phyloP scores from a whole-genome alignment of 495 filamentous ascomycete genomes.

The Hyaloscypha hepaticicola region DNA sequence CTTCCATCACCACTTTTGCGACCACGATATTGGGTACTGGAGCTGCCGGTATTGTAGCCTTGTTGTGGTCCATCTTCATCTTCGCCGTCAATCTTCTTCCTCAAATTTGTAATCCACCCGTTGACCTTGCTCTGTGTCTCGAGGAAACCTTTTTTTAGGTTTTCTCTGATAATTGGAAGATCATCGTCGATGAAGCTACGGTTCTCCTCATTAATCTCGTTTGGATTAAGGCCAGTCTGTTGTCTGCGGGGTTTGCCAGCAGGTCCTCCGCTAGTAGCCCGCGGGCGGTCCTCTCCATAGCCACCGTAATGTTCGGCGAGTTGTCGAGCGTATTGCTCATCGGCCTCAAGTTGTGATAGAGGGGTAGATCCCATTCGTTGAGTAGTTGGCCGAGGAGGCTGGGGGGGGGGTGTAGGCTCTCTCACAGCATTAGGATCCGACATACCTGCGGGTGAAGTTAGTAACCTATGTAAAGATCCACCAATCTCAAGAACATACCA shows the following conservation, averaged over 20 bases:
- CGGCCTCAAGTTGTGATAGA: slow-evolving; percentile 79
- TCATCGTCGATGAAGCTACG: slow-evolving; percentile 96
- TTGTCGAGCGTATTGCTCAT: slow-evolving; percentile 92
- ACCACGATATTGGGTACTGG: slow-evolving; percentile 33
- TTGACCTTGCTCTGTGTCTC: slow-evolving; percentile 94
- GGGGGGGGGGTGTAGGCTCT: slow-evolving; percentile 64
- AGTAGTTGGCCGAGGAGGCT: slow-evolving; percentile 63
- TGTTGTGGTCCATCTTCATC: slow-evolving; percentile 48
- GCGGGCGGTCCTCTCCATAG: slow-evolving; percentile 49
- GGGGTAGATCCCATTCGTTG: slow-evolving; percentile 52
- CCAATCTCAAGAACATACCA: slow-evolving; percentile 46
- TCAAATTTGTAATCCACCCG: slow-evolving; percentile 83
- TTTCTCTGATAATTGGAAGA: slow-evolving; percentile 88
- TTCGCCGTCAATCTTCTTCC: slow-evolving; percentile 87
- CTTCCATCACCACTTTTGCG: slow-evolving; percentile 61
- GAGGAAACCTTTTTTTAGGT: slow-evolving; percentile 89
- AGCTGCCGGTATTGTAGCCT: slow-evolving; percentile 21
- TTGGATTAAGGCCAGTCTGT: slow-evolving; percentile 47
- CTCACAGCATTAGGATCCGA: slow-evolving; percentile 79
- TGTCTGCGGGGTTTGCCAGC: slow-evolving; percentile 41
- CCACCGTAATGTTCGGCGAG: slow-evolving; percentile 86
- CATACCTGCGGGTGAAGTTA: slow-evolving; percentile 62
- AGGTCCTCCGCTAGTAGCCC: slow-evolving; percentile 45
- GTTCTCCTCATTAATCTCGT: slow-evolving; percentile 60
- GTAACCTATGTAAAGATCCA: slow-evolving; percentile 6